phyloP scores from a whole-genome alignment of 1,139 yeast genomes.

The Yamadazyma membranifaciens region DNA sequence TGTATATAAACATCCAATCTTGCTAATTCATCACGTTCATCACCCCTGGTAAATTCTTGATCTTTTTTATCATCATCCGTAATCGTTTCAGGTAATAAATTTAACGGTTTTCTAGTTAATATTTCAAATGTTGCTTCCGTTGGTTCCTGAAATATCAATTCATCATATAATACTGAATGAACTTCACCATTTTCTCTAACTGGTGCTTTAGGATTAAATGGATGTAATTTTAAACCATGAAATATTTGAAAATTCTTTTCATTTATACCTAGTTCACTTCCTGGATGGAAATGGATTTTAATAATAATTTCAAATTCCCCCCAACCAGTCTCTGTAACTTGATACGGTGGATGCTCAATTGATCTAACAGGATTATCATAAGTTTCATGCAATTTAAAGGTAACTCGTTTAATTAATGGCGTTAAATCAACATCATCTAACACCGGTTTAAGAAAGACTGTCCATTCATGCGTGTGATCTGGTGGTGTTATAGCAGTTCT shows the following conservation, averaged over 20 bases:
- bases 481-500: slow-evolving; percentile 71
- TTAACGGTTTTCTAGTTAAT: slow-evolving; percentile 73
- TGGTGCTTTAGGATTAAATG: slow-evolving; percentile 59
- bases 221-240: slow-evolving; percentile 90
- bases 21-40: slow-evolving; percentile 77
- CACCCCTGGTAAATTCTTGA: slow-evolving; percentile 42
- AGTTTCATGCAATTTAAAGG: slow-evolving; percentile 92
- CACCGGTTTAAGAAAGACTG: slow-evolving; percentile 86
- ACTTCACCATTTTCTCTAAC: slow-evolving; percentile 44
- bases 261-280: slow-evolving; percentile 59
- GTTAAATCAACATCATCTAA: slow-evolving; percentile 73
- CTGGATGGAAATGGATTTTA: slow-evolving; percentile 80
- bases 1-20: slow-evolving; percentile 66
- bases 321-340: slow-evolving; percentile 98
- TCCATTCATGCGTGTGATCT: slow-evolving; percentile 96
- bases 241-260: slow-evolving; percentile 86
- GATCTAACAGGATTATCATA: slow-evolving; percentile 82
- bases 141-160: slow-evolving; percentile 93
- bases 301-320: slow-evolving; percentile 95
- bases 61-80: slow-evolving; percentile 41
- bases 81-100: slow-evolving; percentile 63
- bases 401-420: slow-evolving; percentile 83
- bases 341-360: slow-evolving; percentile 87
- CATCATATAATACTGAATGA: slow-evolving; percentile 80
- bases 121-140: slow-evolving; percentile 83